phyloP scores from a whole-genome alignment of 495 filamentous ascomycete genomes.

The Neurospora sp. region DNA sequence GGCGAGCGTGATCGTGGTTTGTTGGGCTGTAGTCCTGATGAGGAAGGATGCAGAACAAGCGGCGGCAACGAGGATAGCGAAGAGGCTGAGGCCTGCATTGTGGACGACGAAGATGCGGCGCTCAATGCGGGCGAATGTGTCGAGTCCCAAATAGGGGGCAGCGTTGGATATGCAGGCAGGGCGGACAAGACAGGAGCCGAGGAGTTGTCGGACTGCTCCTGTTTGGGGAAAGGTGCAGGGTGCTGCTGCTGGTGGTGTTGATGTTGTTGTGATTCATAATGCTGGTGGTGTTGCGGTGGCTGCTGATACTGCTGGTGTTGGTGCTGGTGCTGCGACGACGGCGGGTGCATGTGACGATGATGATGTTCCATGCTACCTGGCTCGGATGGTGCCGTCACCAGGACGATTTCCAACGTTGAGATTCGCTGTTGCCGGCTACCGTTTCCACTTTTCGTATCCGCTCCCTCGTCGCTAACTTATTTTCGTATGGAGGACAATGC shows the following conservation, averaged over 20 bases:
- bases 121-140: neutral
- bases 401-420: neutral
- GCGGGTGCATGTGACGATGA: neutral
- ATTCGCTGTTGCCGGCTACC: neutral
- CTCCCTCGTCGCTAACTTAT: neutral
- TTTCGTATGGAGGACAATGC: neutral
- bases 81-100: neutral
- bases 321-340: slow-evolving; percentile 12
- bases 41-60: neutral
- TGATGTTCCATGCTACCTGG: neutral
- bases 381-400: neutral
- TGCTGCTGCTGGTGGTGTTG: neutral
- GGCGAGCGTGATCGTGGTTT: slow-evolving; percentile 9
- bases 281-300: neutral
- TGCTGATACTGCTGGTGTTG: neutral
- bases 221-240: neutral
- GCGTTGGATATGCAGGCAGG: slow-evolving; percentile 1
- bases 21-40: slow-evolving; percentile 5
- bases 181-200: neutral
- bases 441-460: slow-evolving; percentile 1
- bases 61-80: slow-evolving; percentile 1
- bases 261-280: neutral
- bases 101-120: neutral
- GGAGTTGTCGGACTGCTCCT: neutral
- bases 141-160: neutral